Base-by-base conservation (phyloP, 1,139 yeast genomes). In the Magnusiomyces tetraspermus region DNA sequence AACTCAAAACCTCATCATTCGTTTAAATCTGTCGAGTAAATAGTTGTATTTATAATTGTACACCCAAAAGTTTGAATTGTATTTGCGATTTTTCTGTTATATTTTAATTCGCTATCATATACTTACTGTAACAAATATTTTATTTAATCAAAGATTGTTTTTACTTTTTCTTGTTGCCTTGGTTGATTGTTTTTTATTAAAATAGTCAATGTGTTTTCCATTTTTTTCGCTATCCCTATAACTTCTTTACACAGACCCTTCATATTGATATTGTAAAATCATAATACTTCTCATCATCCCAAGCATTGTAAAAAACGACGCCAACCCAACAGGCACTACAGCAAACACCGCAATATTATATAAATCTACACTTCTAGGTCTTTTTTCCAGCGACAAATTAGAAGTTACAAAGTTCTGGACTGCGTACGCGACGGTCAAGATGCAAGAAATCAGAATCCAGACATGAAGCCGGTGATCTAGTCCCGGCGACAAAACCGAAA, bases 241-340 rank as follows among this genome's bases (percentile, higher is more conserved):
- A 40, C 33, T 22, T 26, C 17, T 47, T 23, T 41, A 24, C 38
- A 38, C 2, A 42, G 47, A 13, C 37, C 49, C 54, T 82, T 87
- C 19, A 85, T 75, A 61, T 85, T 95, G 53, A 86, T 71, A 44
- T 55, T 95, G 76, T 49, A 88, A 74, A 41, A 89, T 85, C 60
- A 89, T 73, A 50, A 89, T 68, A 51, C 88, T 79, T 57, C 97
- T 72, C 31, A 89, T 70, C 49, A 90, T 70, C 0, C 90, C 94
- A 30, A 89, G 73, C 96, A 90, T 88, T 3, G 97, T 89, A 28
- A 90, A 70, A 62, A 92, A 92, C 61, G 97, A 87, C 2, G 98
- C 97, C 56, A 92, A 63, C 0, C 98, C 98, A 24, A 92, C 90
- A 0, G 98, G 98, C 4, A 92, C 96, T 51, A 92, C 97, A 1